These are phyloP conservation scores for Colletotrichum melonis DNA, from an alignment of 2,329 filamentous ascomycete genomes.

Conservation along the genomic window DNA sequence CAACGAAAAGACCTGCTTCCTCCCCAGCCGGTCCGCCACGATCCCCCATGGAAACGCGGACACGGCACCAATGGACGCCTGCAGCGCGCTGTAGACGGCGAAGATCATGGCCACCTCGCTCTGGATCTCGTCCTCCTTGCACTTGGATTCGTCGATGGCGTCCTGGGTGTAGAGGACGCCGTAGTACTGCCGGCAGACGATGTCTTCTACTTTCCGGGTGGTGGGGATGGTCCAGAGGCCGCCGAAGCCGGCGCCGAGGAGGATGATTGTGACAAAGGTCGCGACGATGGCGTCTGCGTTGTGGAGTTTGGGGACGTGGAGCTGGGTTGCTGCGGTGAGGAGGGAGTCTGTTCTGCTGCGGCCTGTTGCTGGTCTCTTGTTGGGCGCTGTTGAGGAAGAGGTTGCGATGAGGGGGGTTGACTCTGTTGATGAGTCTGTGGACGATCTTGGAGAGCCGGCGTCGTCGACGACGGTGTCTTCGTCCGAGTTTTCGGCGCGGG, in stretches of 20 bases:
- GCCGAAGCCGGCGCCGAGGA: conserved; percentile 43
- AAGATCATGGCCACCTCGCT: conserved; percentile 48
- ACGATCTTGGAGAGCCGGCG: neutral
- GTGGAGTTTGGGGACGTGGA: conserved; percentile 40
- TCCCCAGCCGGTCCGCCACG: conserved; percentile 50
- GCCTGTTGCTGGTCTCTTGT: neutral
- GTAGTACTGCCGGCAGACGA: conserved; percentile 51
- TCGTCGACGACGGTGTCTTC: conserved; percentile 7
- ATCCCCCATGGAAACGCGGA: conserved; percentile 52
- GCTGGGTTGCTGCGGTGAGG: conserved; percentile 10
- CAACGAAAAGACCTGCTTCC: conserved; percentile 48
- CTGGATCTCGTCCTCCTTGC: conserved; percentile 51
- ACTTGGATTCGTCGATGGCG: conserved; percentile 49
- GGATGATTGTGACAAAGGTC: conserved; percentile 45
- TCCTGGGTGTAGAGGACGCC: conserved; percentile 39
- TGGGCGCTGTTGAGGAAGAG: neutral
- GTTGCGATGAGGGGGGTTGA: conserved; percentile 20
- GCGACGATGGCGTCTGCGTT: conserved; percentile 42
- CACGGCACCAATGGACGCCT: conserved; percentile 44
- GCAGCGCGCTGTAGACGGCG: conserved; percentile 44
- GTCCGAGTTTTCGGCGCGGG: conserved; percentile 5
- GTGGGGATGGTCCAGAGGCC: conserved; percentile 46
- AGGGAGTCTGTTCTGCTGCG: conserved; percentile 22
- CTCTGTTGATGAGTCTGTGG: conserved; percentile 13
- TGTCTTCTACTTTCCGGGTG: conserved; percentile 51